These are phyloP conservation scores for Camelina neglecta DNA, from an alignment of 345 rosid genomes.

Conservation along the genomic window DNA sequence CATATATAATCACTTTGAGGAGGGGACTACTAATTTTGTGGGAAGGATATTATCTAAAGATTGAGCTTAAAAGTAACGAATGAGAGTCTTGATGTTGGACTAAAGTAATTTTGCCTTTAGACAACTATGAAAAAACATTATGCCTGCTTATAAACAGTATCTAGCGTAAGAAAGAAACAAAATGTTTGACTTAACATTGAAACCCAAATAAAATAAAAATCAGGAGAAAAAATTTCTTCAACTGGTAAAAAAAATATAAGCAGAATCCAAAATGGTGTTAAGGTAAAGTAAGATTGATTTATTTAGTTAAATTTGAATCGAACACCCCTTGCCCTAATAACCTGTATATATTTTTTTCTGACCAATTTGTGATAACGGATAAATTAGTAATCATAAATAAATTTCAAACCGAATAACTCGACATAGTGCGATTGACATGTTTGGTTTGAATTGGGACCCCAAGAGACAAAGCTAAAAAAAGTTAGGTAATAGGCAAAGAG, in stretches of 20 bases:
- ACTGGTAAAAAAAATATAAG: not conserved
- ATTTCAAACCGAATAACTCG: constrained; percentile 27
- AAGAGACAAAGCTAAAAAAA: constrained; percentile 23
- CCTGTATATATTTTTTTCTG: not conserved
- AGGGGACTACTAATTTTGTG: not conserved
- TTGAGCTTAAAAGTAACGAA: not conserved
- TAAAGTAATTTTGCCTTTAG: not conserved
- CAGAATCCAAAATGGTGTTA: not conserved
- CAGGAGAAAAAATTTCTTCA: not conserved
- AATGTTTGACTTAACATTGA: no score
- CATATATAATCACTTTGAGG: not conserved
- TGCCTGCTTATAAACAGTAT: not conserved
- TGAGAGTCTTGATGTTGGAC: constrained; percentile 2
- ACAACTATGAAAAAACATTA: not conserved
- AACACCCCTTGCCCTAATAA: no score
- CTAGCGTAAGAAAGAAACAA: not conserved
- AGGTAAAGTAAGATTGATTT: not conserved
- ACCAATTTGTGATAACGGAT: not conserved
- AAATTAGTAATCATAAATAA: not conserved
- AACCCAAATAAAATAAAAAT: not conserved
- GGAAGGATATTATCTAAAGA: not conserved
- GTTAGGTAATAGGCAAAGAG: constrained; percentile 31
- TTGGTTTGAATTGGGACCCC: constrained; percentile 31
- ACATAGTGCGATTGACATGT: constrained; percentile 39
- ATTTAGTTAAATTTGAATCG: not conserved